Conservation (phyloP, 768 basidiomycete genomes). For the Lepiota subincarnata region DNA sequence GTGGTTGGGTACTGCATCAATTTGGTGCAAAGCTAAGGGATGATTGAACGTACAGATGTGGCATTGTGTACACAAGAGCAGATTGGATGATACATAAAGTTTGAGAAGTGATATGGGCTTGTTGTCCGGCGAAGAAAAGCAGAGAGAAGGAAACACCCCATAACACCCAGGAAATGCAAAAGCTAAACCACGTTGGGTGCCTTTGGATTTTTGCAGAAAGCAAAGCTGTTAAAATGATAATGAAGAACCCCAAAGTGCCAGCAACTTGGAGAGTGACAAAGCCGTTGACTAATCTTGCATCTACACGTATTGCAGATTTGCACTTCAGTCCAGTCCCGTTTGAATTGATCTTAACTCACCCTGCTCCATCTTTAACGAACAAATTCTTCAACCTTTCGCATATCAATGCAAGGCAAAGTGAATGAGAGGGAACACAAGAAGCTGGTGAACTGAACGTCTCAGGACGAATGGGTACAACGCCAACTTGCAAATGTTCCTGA, state of each 20-base stretch:
- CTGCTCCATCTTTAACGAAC: too few species aligned
- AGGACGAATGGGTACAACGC: too few species aligned
- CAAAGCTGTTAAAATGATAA: slow-evolving; percentile 24
- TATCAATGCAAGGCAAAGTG: not conserved
- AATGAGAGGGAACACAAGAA: not conserved
- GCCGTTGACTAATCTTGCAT: slow-evolving; percentile 14
- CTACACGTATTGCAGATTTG: not conserved
- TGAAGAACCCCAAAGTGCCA: slow-evolving; percentile 20
- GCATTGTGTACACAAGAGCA: slow-evolving; percentile 27
- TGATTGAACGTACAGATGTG: slow-evolving; percentile 21
- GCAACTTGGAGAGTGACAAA: slow-evolving; percentile 25
- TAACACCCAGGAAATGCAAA: slow-evolving; percentile 26
- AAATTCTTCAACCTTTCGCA: not conserved
- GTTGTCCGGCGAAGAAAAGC: slow-evolving; percentile 27
- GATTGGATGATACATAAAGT: slow-evolving; percentile 26
- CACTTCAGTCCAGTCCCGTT: not conserved
- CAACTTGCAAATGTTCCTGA: too few species aligned
- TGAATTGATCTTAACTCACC: not conserved
- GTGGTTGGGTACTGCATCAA: not conserved
- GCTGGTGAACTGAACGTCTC: too few species aligned
- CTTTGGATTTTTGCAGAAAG: slow-evolving; percentile 22
- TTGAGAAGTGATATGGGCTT: slow-evolving; percentile 19
- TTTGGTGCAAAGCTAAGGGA: too few species aligned
- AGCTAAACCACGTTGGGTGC: slow-evolving; percentile 29
- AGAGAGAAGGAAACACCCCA: slow-evolving; percentile 27